Percentiles rank a stretch among this genome's conserved stretches.
phyloP scores from a whole-genome alignment of 345 rosid genomes.

The Salix udensis region DNA sequence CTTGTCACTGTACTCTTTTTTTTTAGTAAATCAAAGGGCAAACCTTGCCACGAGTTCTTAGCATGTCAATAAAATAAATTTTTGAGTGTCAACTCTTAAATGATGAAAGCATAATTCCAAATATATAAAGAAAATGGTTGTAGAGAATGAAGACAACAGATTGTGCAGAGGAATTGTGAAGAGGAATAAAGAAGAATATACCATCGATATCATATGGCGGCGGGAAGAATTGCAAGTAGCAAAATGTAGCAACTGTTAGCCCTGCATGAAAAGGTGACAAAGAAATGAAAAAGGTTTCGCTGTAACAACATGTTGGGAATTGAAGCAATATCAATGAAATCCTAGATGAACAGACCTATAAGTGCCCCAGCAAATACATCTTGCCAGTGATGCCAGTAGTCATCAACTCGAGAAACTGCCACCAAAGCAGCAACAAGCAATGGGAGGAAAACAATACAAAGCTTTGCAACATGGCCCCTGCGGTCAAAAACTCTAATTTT shows the following conservation, averaged over 20 bases:
- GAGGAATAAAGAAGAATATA: slow-evolving; percentile 19
- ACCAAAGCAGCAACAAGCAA: slow-evolving; percentile 73
- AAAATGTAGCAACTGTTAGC: slow-evolving; percentile 50
- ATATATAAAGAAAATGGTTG: not conserved
- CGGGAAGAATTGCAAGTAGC: slow-evolving; percentile 79
- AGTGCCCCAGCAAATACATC: slow-evolving; percentile 91
- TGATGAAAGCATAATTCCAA: not conserved
- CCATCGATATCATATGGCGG: slow-evolving; percentile 67
- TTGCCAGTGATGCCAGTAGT: slow-evolving; percentile 98
- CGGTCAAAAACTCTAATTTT: slow-evolving; percentile 77
- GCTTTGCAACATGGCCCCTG: slow-evolving; percentile 84
- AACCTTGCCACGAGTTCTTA: not conserved
- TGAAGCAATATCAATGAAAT: not conserved
- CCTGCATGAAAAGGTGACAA: slow-evolving; percentile 35
- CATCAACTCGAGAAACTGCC: slow-evolving; percentile 86
- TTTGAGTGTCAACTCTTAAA: not conserved
- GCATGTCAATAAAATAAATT: not conserved
- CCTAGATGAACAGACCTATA: slow-evolving; percentile 41
- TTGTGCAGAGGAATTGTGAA: not conserved
- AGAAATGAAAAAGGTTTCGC: slow-evolving; percentile 9
- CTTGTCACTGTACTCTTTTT: not conserved
- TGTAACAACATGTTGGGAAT: not conserved
- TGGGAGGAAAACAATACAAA: slow-evolving; percentile 68
- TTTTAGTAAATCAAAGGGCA: not conserved
- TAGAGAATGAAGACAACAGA: not conserved